Conservation (phyloP, 306 rosid genomes). For the Parietaria judaica region DNA sequence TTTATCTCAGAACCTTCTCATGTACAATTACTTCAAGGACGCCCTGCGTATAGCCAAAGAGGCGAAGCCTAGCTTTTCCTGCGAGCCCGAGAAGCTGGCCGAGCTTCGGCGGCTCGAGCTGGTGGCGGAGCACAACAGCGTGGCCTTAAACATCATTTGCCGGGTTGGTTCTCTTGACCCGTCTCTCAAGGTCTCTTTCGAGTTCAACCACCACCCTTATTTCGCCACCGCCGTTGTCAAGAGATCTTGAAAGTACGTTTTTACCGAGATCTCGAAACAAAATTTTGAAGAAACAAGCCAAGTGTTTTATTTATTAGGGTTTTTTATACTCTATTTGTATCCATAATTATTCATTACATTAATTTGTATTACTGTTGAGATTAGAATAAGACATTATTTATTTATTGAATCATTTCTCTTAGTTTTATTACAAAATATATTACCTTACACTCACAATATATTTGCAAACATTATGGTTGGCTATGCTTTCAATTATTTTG, state of each 20-base stretch:
- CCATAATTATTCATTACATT: slow-evolving; percentile 30
- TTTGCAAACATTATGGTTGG: no score
- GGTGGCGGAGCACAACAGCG: slow-evolving; percentile 90
- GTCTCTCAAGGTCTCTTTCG: slow-evolving; percentile 62
- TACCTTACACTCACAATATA: no score
- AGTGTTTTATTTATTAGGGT: not conserved
- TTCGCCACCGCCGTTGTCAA: slow-evolving; percentile 77
- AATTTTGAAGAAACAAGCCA: slow-evolving; percentile 31
- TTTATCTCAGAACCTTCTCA: slow-evolving; percentile 45
- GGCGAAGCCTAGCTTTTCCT: slow-evolving; percentile 54
- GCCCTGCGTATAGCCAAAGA: slow-evolving; percentile 86
- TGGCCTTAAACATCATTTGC: slow-evolving; percentile 65
- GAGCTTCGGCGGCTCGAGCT: slow-evolving; percentile 77
- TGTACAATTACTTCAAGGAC: slow-evolving; percentile 79
- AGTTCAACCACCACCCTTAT: slow-evolving; percentile 77
- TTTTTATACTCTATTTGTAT: not conserved
- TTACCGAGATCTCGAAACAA: slow-evolving; percentile 24
- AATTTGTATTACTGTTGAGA: slow-evolving; percentile 31
- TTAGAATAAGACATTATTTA: slow-evolving; percentile 10
- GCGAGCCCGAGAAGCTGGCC: slow-evolving; percentile 60
- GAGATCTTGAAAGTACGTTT: slow-evolving; percentile 50
- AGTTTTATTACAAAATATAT: no score
- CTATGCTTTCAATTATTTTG: no score
- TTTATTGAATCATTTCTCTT: no score
- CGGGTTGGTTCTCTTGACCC: slow-evolving; percentile 60